Evolutionary conservation across 2,329 filamentous ascomycete species (phyloP).

Genomic region (Aspergillus awamori): DNA sequence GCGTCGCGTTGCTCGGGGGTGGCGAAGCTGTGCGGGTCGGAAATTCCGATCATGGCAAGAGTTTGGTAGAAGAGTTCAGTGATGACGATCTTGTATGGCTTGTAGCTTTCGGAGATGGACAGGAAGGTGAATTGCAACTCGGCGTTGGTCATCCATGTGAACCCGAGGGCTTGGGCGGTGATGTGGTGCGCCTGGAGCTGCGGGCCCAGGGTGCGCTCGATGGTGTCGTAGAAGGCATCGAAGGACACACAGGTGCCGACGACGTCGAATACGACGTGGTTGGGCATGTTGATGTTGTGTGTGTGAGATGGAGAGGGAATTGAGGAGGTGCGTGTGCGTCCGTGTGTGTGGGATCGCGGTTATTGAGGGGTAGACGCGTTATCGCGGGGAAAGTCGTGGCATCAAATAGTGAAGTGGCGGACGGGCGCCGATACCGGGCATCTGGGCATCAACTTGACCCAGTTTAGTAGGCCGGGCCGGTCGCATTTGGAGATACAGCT

Average conservation of each 20-base stretch:
- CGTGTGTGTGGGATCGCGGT: neutral
- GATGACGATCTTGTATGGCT: conserved; percentile 45
- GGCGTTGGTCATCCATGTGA: conserved; percentile 48
- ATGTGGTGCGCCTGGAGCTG: conserved; percentile 39
- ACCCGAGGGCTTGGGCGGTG: conserved; percentile 45
- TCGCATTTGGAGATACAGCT: neutral
- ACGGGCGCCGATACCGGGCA: neutral
- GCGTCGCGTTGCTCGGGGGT: conserved; percentile 45
- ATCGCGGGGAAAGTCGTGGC: neutral
- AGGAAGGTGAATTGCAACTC: conserved; percentile 53
- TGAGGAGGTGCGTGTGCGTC: neutral
- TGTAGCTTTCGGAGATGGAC: conserved; percentile 45
- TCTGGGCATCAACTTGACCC: neutral
- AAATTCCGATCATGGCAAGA: conserved; percentile 45
- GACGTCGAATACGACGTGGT: conserved; percentile 56
- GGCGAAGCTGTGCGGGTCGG: conserved; percentile 42
- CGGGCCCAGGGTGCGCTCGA: conserved; percentile 42
- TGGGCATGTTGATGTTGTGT: conserved; percentile 22
- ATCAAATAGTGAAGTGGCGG: neutral
- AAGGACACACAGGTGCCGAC: conserved; percentile 54
- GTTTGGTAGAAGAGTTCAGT: conserved; percentile 49
- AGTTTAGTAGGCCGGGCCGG: neutral
- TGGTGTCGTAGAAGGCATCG: conserved; percentile 44
- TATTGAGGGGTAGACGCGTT: neutral
- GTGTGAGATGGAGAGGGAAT: neutral